Evolutionary conservation across 169 alveolate species (phyloP).

Genomic region (Babesia ovis): DNA sequence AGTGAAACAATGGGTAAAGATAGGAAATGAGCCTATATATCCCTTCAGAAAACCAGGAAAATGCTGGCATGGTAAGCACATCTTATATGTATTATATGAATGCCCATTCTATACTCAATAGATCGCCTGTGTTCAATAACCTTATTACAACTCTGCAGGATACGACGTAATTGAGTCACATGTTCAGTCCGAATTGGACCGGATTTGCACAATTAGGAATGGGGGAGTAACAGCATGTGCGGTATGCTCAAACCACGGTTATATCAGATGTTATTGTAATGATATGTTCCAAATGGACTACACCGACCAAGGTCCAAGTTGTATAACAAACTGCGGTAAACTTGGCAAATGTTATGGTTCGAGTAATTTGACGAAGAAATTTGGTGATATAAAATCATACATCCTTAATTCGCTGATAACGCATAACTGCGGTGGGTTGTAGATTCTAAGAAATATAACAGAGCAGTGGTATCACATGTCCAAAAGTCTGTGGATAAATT

Average conservation of each 20-base stretch:
- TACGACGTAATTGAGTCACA: background rate
- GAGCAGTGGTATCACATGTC: slow-evolving; percentile 18
- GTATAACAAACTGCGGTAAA: slow-evolving; percentile 47
- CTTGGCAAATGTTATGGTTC: slow-evolving; percentile 4
- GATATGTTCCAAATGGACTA: slow-evolving; percentile 27
- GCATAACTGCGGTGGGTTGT: background rate
- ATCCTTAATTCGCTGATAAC: background rate
- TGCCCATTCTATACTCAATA: no score
- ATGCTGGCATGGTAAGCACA: slow-evolving; percentile 27
- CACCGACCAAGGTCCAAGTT: background rate
- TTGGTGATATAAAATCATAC: background rate
- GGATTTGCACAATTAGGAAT: background rate
- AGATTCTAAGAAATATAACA: background rate
- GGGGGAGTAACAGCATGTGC: slow-evolving; percentile 21
- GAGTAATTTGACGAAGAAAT: background rate
- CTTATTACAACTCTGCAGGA: slow-evolving; percentile 8
- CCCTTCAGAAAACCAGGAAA: slow-evolving; percentile 26
- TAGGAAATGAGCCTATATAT: background rate
- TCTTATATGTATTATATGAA: background rate
- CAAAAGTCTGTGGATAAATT: slow-evolving; percentile 40
- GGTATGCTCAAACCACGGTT: background rate
- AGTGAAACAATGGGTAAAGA: slow-evolving; percentile 6
- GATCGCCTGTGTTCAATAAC: no score
- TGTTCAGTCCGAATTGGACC: slow-evolving; percentile 16
- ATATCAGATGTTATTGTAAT: slow-evolving; percentile 28